Evolutionary conservation across 805 yeast genomes (phyloP).

Genomic region (Lachancea cidri): DNA sequence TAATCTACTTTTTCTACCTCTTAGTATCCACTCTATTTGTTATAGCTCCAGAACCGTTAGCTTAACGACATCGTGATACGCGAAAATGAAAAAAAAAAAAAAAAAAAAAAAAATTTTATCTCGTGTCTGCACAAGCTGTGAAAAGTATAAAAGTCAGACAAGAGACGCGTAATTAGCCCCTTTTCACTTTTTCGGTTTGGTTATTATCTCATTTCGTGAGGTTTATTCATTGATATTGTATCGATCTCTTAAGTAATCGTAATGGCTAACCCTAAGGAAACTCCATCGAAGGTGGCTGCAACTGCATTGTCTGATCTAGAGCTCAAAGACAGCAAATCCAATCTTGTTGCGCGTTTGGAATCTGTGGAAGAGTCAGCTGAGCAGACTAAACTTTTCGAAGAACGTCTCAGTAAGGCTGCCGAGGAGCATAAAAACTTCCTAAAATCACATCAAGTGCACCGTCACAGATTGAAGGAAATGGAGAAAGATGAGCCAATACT

Average conservation of each 20-base stretch:
- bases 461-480: conserved; percentile 63
- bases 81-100: not conserved
- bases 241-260: not conserved
- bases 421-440: conserved; percentile 51
- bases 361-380: conserved; percentile 33
- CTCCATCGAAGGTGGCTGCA: conserved; percentile 67
- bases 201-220: not conserved
- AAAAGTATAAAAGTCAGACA: not conserved
- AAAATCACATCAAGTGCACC: conserved; percentile 58
- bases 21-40: not conserved
- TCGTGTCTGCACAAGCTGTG: not conserved
- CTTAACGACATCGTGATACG: not conserved
- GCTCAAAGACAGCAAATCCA: conserved; percentile 39
- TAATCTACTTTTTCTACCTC: too few species aligned
- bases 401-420: conserved; percentile 31
- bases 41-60: not conserved
- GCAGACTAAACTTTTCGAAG: conserved; percentile 14
- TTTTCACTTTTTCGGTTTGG: not conserved
- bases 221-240: not conserved
- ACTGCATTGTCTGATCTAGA: conserved; percentile 49
- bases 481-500: conserved; percentile 90
- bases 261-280: conserved; percentile 46
- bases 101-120: not conserved
- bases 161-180: not conserved
- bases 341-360: conserved; percentile 40